Evolutionary conservation across 306 rosid species (phyloP), one percentile per base, ranked within the genome.

Genomic region (Canavalia gladiata): DNA sequence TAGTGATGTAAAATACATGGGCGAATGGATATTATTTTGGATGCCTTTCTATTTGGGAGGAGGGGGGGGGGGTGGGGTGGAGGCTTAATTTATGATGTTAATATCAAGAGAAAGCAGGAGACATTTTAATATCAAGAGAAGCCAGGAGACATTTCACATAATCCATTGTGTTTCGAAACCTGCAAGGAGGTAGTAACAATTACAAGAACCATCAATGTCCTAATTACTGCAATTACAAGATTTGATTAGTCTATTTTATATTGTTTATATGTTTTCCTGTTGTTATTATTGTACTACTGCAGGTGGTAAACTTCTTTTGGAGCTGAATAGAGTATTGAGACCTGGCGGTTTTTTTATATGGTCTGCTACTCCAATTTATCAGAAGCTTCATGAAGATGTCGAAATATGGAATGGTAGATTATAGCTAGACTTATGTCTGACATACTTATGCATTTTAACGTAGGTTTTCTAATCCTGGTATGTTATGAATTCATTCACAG

Each of bases 341-440:
- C 99, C 99, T 80, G 99, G 99, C 30, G 99, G 99, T 72, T 90
- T 82, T 91, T 93, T 96, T 76, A 92, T 96, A 31, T 96, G 99
- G 99, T 96, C 99, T 88, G 99, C 99, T 79, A 96, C 99, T 81
- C 99, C 99, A 28, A 73, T 96, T 76, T 96, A 96, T 87, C 97
- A 93, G 87, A 93, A 96, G 90, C 82, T 81, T 54, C 71, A 89
- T 29, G 99, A 93, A 78, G 99, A 96, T 81, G 97, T 83, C 77
- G 91, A 47, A 85, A 96, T 96, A 84, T 96, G 99, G 99, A 83
- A 87, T 39, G 94, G 99, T 96, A 79, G 81, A 57, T 85, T 3
- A 74, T 47, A 73, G 69, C 28, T 72, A 67, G 74, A 79, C 68
- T 42, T 72, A 7, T 45, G 43, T 73, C 55, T 60, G 57, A 63